phyloP scores from a whole-genome alignment of 2,329 filamentous ascomycete species.

The Coniochaeta sp. region DNA sequence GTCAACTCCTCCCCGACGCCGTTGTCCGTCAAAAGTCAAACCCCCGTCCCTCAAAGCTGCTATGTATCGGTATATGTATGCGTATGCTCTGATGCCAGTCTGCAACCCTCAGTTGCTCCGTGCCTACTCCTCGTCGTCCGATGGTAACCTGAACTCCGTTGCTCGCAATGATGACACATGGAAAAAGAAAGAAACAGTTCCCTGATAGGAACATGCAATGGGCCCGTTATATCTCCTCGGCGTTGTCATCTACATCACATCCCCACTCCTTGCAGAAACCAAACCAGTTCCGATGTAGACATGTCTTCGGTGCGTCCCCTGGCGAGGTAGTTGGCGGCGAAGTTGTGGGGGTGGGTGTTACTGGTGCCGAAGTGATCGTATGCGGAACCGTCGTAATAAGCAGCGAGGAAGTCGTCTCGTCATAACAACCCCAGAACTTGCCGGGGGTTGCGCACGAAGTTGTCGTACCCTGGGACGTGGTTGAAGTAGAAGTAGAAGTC shows the following conservation, averaged over 20 bases:
- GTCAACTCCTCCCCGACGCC: background rate
- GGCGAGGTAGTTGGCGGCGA: slow-evolving; percentile 18
- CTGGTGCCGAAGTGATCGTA: slow-evolving; percentile 17
- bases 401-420: slow-evolving; percentile 24
- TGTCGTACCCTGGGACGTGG: slow-evolving; percentile 17
- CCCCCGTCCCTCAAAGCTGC: background rate
- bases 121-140: background rate
- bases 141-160: background rate
- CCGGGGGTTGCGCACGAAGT: slow-evolving; percentile 39
- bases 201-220: too few species aligned
- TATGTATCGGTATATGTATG: background rate
- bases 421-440: slow-evolving; percentile 48
- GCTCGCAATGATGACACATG: background rate
- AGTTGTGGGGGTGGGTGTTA: slow-evolving; percentile 20
- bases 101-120: background rate
- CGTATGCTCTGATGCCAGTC: background rate
- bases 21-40: background rate
- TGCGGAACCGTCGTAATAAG: slow-evolving; percentile 19
- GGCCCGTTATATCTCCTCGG: slow-evolving; percentile 5
- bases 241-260: slow-evolving; percentile 5
- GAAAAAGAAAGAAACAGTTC: background rate
- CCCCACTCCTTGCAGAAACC: slow-evolving; percentile 33
- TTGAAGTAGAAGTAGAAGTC: slow-evolving; percentile 22
- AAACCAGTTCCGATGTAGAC: slow-evolving; percentile 31
- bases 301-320: slow-evolving; percentile 16